Conservation (phyloP, 495 filamentous ascomycete genomes). For the Podospora pseudocomata region DNA sequence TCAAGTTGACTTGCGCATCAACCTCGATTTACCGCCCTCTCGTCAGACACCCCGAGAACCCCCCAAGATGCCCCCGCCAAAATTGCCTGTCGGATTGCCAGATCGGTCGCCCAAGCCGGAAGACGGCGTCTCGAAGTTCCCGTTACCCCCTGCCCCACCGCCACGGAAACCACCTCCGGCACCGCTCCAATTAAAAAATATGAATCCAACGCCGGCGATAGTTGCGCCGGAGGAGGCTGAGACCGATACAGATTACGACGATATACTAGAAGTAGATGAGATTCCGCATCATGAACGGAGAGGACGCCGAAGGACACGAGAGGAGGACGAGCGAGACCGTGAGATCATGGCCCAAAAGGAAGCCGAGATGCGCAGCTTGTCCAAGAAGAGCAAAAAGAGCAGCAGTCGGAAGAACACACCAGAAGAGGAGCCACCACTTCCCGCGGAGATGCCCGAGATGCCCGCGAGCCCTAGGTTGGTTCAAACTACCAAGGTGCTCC, state of each 20-base stretch:
- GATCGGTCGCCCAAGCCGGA: constrained; percentile 44
- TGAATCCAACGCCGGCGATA: constrained; percentile 41
- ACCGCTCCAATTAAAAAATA: constrained; percentile 67
- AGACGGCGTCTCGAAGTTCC: constrained; percentile 44
- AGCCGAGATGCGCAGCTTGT: constrained; percentile 59
- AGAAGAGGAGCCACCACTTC: constrained; percentile 19
- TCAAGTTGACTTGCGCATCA: constrained; percentile 42
- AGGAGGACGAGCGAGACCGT: constrained; percentile 80
- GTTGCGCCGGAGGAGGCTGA: constrained; percentile 54
- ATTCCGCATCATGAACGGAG: constrained; percentile 53
- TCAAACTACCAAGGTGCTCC: constrained; percentile 29
- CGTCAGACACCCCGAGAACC: constrained; percentile 46
- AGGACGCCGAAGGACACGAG: constrained; percentile 80
- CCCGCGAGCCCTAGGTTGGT: constrained; percentile 34
- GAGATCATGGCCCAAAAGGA: constrained; percentile 63
- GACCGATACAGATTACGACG: constrained; percentile 82
- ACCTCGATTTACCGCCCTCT: constrained; percentile 45
- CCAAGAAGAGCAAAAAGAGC: constrained; percentile 60
- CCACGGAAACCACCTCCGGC: constrained; percentile 79
- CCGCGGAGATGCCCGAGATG: constrained; percentile 17
- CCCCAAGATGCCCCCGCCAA: constrained; percentile 42
- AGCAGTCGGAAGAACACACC: constrained; percentile 43
- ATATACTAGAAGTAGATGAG: constrained; percentile 64
- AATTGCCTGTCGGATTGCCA: constrained; percentile 39
- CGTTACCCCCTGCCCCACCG: constrained; percentile 50